Evolutionary conservation across 1,284 basidiomycete species (phyloP).

Genomic region (Irpex lacteus): DNA sequence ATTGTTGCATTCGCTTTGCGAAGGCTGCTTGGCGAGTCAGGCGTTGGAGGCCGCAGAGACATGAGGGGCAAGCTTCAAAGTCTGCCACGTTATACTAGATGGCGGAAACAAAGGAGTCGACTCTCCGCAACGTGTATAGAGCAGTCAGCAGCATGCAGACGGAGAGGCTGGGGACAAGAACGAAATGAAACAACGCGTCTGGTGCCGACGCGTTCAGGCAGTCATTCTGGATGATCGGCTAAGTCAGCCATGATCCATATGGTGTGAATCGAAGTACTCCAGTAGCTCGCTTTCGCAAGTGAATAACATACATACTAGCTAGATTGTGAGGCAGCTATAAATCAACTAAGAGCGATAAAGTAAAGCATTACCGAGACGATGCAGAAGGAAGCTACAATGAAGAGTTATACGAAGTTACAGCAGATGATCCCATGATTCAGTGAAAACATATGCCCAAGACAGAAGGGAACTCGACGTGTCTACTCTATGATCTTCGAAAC

Average conservation of each 20-base stretch:
- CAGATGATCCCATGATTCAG: constrained; percentile 2
- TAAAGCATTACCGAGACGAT: constrained; percentile 10
- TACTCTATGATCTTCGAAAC: constrained; percentile 52
- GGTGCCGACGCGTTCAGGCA: neutral
- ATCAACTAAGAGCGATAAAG: constrained; percentile 8
- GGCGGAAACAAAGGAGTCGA: constrained; percentile 2
- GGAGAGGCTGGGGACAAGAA: constrained; percentile 1
- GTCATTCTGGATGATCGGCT: neutral
- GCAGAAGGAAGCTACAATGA: constrained; percentile 10
- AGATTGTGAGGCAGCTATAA: neutral
- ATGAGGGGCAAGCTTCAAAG: constrained; percentile 6
- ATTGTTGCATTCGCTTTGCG: constrained; percentile 64
- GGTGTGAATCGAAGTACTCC: neutral
- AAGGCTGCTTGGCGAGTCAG: constrained; percentile 59
- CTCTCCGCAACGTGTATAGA: neutral
- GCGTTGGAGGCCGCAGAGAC: constrained; percentile 37
- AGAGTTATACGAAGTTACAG: constrained; percentile 9
- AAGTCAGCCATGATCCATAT: neutral
- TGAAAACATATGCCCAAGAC: neutral
- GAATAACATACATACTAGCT: neutral
- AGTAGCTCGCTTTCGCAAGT: neutral
- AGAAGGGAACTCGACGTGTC: neutral
- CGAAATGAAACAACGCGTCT: neutral
- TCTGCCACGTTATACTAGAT: neutral
- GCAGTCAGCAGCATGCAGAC: neutral